A percentile compares a stretch with the other conserved stretches of the same genome.
Evolutionary conservation across 1,284 basidiomycete genomes (phyloP).

Genomic region (Ustilago hordei): DNA sequence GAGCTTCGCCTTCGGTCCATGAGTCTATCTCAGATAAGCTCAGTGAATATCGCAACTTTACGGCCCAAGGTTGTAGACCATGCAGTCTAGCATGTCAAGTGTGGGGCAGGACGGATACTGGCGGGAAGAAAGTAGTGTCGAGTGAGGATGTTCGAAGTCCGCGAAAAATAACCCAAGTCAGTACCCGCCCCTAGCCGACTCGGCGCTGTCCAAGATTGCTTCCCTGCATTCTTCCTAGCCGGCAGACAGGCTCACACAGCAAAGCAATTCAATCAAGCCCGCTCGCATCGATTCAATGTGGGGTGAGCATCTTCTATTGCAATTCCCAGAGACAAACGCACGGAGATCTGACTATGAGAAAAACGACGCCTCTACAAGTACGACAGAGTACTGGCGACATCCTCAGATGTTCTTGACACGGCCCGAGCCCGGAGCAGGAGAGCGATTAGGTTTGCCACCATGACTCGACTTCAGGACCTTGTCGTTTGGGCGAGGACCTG

Average conservation of each 20-base stretch:
- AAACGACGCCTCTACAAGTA: neutral
- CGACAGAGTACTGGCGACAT: neutral
- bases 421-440: neutral
- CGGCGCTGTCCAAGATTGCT: neutral
- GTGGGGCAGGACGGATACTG: neutral
- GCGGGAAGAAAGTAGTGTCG: constrained; percentile 27
- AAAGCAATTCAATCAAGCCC: neutral
- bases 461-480: constrained; percentile 16
- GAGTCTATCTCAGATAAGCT: neutral
- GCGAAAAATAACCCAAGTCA: constrained; percentile 7
- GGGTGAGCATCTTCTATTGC: neutral
- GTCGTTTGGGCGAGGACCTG: constrained; percentile 2
- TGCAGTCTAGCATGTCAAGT: neutral
- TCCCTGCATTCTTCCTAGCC: neutral
- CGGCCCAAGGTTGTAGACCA: neutral
- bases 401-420: neutral
- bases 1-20: too few species aligned
- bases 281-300: neutral
- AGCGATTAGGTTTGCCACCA: constrained; percentile 5
- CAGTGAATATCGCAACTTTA: neutral
- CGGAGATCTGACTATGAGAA: neutral
- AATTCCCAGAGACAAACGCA: neutral
- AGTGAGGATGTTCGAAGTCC: neutral
- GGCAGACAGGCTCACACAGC: neutral
- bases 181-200: constrained; percentile 15